Conservation (phyloP, 352 stramenopile genomes). For the Pythium vanterpoolii region DNA sequence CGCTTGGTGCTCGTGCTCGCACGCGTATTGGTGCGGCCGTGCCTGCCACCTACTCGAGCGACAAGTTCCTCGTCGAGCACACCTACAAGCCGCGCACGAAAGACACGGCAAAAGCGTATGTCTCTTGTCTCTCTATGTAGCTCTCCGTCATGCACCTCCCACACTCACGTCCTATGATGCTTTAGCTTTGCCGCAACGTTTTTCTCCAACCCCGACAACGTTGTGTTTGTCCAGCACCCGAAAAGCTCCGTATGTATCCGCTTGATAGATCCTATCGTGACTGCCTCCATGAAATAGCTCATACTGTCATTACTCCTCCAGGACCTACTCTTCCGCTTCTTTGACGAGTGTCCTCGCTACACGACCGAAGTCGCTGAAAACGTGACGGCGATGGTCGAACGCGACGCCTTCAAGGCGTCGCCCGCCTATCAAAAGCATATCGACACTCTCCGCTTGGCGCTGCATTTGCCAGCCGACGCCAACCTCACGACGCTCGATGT, state of each 20-base stretch:
- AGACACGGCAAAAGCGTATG: constrained; percentile 48
- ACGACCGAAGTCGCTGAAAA: constrained; percentile 47
- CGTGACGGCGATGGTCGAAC: constrained; percentile 15
- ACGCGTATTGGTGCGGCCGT: constrained; percentile 5
- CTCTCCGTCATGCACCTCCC: constrained; percentile 19
- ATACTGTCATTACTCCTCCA: constrained; percentile 1
- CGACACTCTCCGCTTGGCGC: constrained; percentile 7
- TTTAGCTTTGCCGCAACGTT: constrained; percentile 32
- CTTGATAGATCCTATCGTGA: neutral
- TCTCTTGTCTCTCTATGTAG: neutral
- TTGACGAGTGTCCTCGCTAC: constrained; percentile 55
- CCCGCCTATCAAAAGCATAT: constrained; percentile 13
- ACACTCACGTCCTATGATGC: neutral
- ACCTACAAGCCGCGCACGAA: constrained; percentile 51
- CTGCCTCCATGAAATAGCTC: neutral
- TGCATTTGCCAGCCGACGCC: constrained; percentile 13
- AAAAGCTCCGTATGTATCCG: constrained; percentile 10
- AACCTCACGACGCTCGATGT: constrained; percentile 15
- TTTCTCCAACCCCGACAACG: constrained; percentile 44
- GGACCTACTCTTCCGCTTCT: constrained; percentile 56
- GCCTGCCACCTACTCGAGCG: constrained; percentile 28
- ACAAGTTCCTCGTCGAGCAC: constrained; percentile 48
- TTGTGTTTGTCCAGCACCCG: constrained; percentile 35
- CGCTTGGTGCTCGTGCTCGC: constrained; percentile 9
- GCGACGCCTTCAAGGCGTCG: constrained; percentile 9